Evolutionary conservation across 345 rosid species (phyloP).

Genomic region (Balakata baccata): DNA sequence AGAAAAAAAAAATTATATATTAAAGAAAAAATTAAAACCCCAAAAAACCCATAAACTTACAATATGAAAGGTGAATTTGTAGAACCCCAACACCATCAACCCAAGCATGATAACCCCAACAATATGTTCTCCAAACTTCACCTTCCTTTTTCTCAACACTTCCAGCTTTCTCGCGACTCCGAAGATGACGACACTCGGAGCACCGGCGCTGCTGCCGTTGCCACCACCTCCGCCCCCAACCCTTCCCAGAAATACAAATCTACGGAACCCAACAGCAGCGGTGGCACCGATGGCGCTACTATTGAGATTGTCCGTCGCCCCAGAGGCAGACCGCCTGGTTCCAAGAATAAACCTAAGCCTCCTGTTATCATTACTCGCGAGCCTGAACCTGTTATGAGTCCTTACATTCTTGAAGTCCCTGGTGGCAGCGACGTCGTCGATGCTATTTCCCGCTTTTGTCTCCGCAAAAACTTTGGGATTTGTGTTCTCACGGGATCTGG

Average conservation of each 20-base stretch:
- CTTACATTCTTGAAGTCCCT: slow-evolving; percentile 80
- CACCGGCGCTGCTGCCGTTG: slow-evolving; percentile 11
- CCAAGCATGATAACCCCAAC: slow-evolving; percentile 29
- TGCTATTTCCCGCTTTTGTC: slow-evolving; percentile 60
- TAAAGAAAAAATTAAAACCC: not conserved
- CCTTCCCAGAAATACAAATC: not conserved
- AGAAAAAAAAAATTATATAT: too few relatives aligned
- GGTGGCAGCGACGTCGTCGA: slow-evolving; percentile 72
- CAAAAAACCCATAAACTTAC: slow-evolving; percentile 1
- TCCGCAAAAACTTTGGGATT: slow-evolving; percentile 53
- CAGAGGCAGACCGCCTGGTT: slow-evolving; percentile 86
- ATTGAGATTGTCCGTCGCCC: slow-evolving; percentile 80
- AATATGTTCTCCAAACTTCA: slow-evolving; percentile 61
- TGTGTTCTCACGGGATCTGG: slow-evolving; percentile 82
- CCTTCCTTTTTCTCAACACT: slow-evolving; percentile 48
- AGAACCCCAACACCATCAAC: slow-evolving; percentile 17
- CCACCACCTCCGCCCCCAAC: slow-evolving; percentile 3
- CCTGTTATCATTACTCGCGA: slow-evolving; percentile 61
- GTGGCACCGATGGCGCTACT: slow-evolving; percentile 49
- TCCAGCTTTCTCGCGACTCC: slow-evolving; percentile 43
- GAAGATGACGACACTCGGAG: slow-evolving; percentile 25
- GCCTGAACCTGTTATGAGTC: slow-evolving; percentile 70
- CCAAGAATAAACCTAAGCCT: slow-evolving; percentile 80
- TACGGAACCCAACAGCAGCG: slow-evolving; percentile 13
- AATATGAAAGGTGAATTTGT: slow-evolving; percentile 66